Evolutionary conservation across 805 yeast genomes (phyloP), one percentile per base, ranked within the genome.

Genomic region (Yamadazyma kitorensis): DNA sequence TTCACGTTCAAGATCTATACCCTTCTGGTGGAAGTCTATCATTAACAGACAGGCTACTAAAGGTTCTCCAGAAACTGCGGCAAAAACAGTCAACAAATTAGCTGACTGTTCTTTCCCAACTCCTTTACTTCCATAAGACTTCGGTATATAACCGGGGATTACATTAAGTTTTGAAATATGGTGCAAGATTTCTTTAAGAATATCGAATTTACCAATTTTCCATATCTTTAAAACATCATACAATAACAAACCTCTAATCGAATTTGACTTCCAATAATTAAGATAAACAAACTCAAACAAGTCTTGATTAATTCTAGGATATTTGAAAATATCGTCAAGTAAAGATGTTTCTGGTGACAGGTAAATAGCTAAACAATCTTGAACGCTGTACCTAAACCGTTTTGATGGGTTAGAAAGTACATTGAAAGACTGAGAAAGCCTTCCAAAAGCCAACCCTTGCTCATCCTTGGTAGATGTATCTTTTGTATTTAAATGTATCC

Each of bases 31-130:
- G 15, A 48, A 48, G n/a, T 34, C 14, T 4, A 34, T 14, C 10
- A 41, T 31, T 28, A 44, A 49, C 22, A 57, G 44, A 8, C 50
- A 24, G 3, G 57, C 59, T 6, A 54, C 31, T 8, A 55, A 24
- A 10, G 45, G 44, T 6, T 56, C 59, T 3, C 61, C 61, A 9
- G 43, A 37, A 3, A 34, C 12, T 4, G 40, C 37, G 2, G 57
- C 37, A 27, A 45, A 53, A 2, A 24, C 23, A 2, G 55, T 36
- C 7, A 57, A 18, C 5, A 15, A 16, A 7, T 15, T 17, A 13
- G 25, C 24, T 16, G 25, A n/a, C 4, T 24, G 16, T 12, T 31
- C 23, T 8, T 22, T 28, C 6, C 10, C 26, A 6, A 18, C 11
- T 11, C 7, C 24, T 28, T 13, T 4, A 39, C 52, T 8, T 24